These are phyloP conservation scores for Thielaviopsis cerberus DNA, from an alignment of 2,329 filamentous ascomycete genomes.

Conservation along the genomic window DNA sequence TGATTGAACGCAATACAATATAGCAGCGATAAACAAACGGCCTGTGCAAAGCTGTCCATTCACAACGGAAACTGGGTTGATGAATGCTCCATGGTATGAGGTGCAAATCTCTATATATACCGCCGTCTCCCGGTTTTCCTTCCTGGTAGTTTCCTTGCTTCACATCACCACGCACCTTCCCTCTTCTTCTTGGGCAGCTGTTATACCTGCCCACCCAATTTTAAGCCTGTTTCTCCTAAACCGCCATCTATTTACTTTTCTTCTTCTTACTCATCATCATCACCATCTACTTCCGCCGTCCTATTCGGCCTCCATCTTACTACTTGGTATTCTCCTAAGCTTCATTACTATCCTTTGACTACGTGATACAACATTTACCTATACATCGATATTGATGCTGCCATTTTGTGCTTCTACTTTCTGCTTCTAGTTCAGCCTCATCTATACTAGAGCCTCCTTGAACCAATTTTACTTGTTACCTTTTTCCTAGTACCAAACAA, in stretches of 20 bases:
- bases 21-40: neutral
- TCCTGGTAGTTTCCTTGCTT: neutral
- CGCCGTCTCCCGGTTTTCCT: neutral
- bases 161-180: neutral
- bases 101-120: neutral
- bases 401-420: neutral
- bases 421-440: neutral
- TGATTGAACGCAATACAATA: neutral
- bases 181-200: neutral
- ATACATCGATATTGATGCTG: neutral
- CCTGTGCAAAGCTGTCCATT: neutral
- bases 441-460: neutral
- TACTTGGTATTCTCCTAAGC: neutral
- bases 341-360: neutral
- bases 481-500: neutral
- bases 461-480: neutral
- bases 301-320: neutral
- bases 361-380: neutral
- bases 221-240: too few relatives aligned
- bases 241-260: neutral
- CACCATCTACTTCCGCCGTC: neutral
- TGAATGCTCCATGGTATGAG: neutral
- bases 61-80: too few relatives aligned
- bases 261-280: neutral
- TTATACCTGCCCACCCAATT: neutral